Base-by-base conservation (phyloP, 1,139 yeast species). In the Debaryomyces sp. region DNA sequence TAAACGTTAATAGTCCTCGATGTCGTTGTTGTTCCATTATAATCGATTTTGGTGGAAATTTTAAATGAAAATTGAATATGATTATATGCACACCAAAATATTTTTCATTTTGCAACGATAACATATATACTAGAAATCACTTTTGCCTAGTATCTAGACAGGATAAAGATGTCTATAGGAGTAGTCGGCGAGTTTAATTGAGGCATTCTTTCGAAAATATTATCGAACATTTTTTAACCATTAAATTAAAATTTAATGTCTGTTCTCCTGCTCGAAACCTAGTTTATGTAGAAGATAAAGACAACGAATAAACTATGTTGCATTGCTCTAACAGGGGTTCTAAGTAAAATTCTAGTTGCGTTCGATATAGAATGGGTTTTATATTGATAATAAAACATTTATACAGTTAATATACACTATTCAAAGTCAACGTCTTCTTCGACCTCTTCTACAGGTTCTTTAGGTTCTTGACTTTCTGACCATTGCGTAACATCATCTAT, bases 401-500 rank as follows among this genome's bases (percentile, higher is more conserved):
- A 39, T 39, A 39, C 33, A 29, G 17, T 15, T 41, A 30, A 29
- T 41, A 41, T 41, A 41, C 43, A 41, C 33, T 41, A 41, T 41
- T 41, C 43, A 30, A 41, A 41, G 43, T 43, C 43, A 4, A 37
- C 48, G 21, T 51, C 54, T 6, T 41, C 35, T 18, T 87, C 92
- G 15, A 80, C 64, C 54, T 84, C 90, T 54, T 92, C 98, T 35
- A 81, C 78, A 1, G 98, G 98, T 63, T 92, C 98, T 64, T 92
- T 92, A 18, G 97, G 98, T 67, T 94, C 99, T 67, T 94, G 99
- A 6, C 84, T 75, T 64, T 95, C 99, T 24, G 91, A 85, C 99
- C 99, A 94, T 63, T 94, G 99, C 0, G 99, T 94, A 21, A 94
- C 89, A 66, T 94, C 99, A 63, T 94, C 99, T 35, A 95, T 88